These are phyloP conservation scores for Pestalotiopsis sp. DNA, from an alignment of 2,329 filamentous ascomycete genomes.

Conservation along the genomic window DNA sequence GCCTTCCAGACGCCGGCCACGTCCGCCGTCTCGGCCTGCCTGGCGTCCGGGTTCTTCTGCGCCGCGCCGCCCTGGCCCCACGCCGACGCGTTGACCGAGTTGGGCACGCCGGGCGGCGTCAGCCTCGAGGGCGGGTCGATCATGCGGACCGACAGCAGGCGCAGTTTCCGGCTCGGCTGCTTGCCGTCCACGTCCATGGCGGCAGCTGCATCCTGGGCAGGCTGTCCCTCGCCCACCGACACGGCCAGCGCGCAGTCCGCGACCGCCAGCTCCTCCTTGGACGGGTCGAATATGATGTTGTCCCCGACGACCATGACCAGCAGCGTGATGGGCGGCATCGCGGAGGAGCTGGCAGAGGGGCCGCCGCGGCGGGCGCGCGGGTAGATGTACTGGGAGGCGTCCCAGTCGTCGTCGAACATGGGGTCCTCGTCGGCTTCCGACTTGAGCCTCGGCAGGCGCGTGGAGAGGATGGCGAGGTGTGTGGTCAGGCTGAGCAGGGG, in stretches of 20 bases:
- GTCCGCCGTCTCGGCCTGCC: constrained; percentile 53
- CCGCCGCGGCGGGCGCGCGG: constrained; percentile 43
- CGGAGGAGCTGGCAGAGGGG: constrained; percentile 16
- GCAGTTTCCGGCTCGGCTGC: constrained; percentile 44
- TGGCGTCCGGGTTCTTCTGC: constrained; percentile 42
- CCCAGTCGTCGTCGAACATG: constrained; percentile 98
- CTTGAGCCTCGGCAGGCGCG: constrained; percentile 79
- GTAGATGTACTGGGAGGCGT: constrained; percentile 77
- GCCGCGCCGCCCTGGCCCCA: constrained; percentile 34
- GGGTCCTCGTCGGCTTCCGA: constrained; percentile 95
- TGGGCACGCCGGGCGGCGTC: constrained; percentile 70
- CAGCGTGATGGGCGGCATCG: constrained; percentile 82
- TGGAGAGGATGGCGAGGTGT: constrained; percentile 88
- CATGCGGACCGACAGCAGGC: constrained; percentile 69
- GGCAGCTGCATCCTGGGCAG: constrained; percentile 20
- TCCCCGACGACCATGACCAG: constrained; percentile 84
- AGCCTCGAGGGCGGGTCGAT: constrained; percentile 75
- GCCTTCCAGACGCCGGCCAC: constrained; percentile 83
- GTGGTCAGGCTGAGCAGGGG: constrained; percentile 91
- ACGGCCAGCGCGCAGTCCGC: constrained; percentile 88
- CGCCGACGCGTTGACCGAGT: constrained; percentile 61
- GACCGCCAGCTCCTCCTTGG: constrained; percentile 87
- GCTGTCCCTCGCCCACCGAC: constrained; percentile 61
- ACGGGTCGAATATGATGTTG: constrained; percentile 93
- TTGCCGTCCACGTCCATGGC: constrained; percentile 43